Base-by-base conservation (phyloP, 768 basidiomycete species). In the Dendrothele bispora region DNA sequence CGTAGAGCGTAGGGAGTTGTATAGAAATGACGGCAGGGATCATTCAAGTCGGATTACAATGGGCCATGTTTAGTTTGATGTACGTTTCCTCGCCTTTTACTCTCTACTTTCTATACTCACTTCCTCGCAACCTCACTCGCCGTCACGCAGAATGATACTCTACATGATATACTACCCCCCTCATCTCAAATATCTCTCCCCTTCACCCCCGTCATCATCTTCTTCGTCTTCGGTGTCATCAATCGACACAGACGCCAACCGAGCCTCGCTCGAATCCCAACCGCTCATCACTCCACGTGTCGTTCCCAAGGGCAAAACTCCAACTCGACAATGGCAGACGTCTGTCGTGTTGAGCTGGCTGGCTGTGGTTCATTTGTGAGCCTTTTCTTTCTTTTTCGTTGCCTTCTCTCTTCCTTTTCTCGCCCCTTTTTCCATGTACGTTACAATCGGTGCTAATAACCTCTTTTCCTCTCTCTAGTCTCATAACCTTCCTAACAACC, bases 151-250 rank as follows among this genome's bases (percentile, higher is more conserved):
- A 36, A 75, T 98, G 49, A 76, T 95, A 0, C 80, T 99, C 2
- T 98, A 90, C 69, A 84, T 99, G 71, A 71, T 88, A 32, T 98
- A 94, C 72, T 98, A 91, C 63, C 97, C 97, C 0, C 68, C 76
- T 5, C 82, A 89, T 57, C 81, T 88, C 60, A 97, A 95, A 67
- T 89, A 84, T 60, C 66, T 68, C n/a, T n/a, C n/a, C n/a, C n/a
- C n/a, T n/a, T n/a, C n/a, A n/a, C n/a, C n/a, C n/a, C n/a, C n/a
- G n/a, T n/a, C n/a, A n/a, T n/a, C n/a, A n/a, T n/a, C n/a, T n/a
- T n/a, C n/a, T n/a, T n/a, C 39, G 66, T 73, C 39, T 56, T 76
- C 7, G 65, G 70, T 41, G 58, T 72, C n/a, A 67, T 74, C n/a
- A n/a, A n/a, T n/a, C n/a, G n/a, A n/a, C n/a, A 77, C 43, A 57